A percentile compares a stretch with the other conserved stretches of the same genome.
These are phyloP conservation scores for Tetradesmus lagerheimii DNA, from an alignment of 139 green algal genomes.

Conservation along the genomic window DNA sequence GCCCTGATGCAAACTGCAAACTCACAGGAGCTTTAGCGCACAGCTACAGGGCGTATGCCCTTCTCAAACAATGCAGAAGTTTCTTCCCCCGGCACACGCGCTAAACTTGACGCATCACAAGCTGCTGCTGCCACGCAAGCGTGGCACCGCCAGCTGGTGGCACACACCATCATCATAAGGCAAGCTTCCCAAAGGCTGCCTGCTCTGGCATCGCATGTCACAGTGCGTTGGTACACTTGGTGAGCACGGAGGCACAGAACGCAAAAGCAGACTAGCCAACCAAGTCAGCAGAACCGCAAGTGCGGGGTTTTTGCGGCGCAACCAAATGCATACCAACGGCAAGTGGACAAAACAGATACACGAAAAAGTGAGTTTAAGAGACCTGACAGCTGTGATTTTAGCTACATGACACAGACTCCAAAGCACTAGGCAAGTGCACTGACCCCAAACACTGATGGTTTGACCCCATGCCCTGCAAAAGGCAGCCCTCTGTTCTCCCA, in stretches of 20 bases:
- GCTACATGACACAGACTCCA: too few species aligned
- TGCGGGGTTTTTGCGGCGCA: not conserved
- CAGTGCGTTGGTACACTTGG: not conserved
- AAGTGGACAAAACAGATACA: not conserved
- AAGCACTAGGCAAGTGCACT: not conserved
- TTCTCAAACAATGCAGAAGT: not conserved
- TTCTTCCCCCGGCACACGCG: not conserved
- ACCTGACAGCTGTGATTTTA: not conserved
- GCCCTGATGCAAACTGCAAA: not conserved
- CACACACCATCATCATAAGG: not conserved
- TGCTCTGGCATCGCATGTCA: not conserved
- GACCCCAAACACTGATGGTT: not conserved
- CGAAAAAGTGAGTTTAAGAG: not conserved
- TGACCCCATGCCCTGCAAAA: too few species aligned
- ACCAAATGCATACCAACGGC: not conserved
- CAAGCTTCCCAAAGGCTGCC: not conserved
- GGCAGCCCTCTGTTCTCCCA: not conserved
- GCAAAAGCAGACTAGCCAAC: not conserved
- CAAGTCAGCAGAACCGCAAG: not conserved
- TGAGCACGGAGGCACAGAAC: not conserved
- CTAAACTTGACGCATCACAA: not conserved
- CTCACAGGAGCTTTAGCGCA: not conserved
- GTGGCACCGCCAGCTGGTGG: not conserved
- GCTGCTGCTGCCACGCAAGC: not conserved
- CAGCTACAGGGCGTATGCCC: not conserved